A percentile compares a stretch with the other conserved stretches of the same genome.
phyloP scores from a whole-genome alignment of 129 eudicot genomes.

The Daucus carota region DH1_v3.0 NC_030385.2:29339501-29340000 shows the following conservation, averaged over 20 bases:
- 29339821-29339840: background rate
- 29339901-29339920: conserved; percentile 88
- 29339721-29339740: conserved; percentile 84
- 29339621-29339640: background rate
- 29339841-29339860: background rate
- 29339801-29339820: background rate
- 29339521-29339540: conserved; percentile 10
- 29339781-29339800: background rate
- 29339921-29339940: conserved; percentile 83
- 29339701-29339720: conserved; percentile 68
- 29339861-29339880: conserved; percentile 81
- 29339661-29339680: background rate
- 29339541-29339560: background rate
- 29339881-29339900: conserved; percentile 92
- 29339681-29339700: conserved; percentile 21
- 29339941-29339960: conserved; percentile 14
- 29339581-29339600: background rate
- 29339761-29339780: conserved; percentile 45
- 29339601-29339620: background rate
- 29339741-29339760: conserved; percentile 88
- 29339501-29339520: background rate
- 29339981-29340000: background rate
- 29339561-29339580: background rate
- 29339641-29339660: background rate
- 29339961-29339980: background rate